Evolutionary conservation across 441 rosid species (phyloP).

Genomic region (Arabidopsis lyrata): DNA sequence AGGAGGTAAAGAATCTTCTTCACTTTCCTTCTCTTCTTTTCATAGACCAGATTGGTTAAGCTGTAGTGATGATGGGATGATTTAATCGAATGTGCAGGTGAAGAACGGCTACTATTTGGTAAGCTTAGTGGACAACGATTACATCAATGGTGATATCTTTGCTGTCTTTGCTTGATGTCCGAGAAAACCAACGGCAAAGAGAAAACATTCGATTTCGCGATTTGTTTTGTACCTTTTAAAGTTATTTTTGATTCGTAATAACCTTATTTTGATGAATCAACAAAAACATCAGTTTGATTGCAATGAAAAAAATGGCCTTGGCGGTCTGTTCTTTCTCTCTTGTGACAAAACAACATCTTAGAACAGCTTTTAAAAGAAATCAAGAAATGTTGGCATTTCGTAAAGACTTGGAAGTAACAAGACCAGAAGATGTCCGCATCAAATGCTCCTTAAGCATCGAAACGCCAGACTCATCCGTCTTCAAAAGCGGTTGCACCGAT

Average conservation of each 20-base stretch:
- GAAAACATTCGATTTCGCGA: constrained; percentile 19
- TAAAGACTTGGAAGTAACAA: constrained; percentile 59
- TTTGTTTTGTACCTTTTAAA: constrained; percentile 33
- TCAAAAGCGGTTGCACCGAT: constrained; percentile 79
- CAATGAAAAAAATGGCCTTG: constrained; percentile 28
- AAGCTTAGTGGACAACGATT: constrained; percentile 93
- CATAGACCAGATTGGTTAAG: neutral
- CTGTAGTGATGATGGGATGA: constrained; percentile 22
- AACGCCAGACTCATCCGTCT: constrained; percentile 65
- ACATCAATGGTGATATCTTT: constrained; percentile 76
- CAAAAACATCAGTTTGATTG: constrained; percentile 33
- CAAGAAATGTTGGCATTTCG: constrained; percentile 77
- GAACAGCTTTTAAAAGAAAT: neutral
- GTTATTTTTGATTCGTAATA: constrained; percentile 24
- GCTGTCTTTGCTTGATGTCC: constrained; percentile 69
- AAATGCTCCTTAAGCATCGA: constrained; percentile 65
- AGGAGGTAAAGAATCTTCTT: constrained; percentile 60
- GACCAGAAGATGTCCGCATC: constrained; percentile 77
- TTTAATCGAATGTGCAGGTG: constrained; percentile 59
- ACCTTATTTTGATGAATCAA: constrained; percentile 25
- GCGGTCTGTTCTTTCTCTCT: constrained; percentile 16
- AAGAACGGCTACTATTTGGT: constrained; percentile 83
- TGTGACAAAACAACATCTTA: constrained; percentile 16
- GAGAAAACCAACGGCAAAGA: constrained; percentile 36
- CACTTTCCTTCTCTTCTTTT: constrained; percentile 50